These are phyloP conservation scores for Clausena lansium DNA, from an alignment of 345 rosid genomes.

Conservation along the genomic window DNA sequence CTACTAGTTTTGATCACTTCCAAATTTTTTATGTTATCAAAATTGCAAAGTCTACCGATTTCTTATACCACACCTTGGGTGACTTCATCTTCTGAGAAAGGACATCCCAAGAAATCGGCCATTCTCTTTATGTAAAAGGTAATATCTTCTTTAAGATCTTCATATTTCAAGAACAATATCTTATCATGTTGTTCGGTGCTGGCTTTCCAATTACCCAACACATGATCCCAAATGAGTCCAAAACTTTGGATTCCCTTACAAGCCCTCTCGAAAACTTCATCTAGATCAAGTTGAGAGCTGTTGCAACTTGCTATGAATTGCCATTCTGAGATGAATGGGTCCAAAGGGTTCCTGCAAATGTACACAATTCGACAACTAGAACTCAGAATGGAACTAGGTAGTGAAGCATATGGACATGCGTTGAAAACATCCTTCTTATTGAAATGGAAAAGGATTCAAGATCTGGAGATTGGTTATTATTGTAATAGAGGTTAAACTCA, in stretches of 20 bases:
- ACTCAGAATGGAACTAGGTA: constrained; percentile 4
- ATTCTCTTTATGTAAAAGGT: constrained; percentile 12
- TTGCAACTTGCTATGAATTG: constrained; percentile 1
- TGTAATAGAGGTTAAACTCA: not conserved
- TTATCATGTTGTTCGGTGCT: too few species aligned
- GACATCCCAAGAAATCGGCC: constrained; percentile 32
- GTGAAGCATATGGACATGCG: constrained; percentile 21
- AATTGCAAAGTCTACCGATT: constrained; percentile 30
- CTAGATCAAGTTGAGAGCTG: not conserved
- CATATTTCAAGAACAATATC: too few species aligned
- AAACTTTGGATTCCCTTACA: constrained; percentile 19
- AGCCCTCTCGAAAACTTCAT: constrained; percentile 23
- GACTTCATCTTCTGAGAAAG: constrained; percentile 26
- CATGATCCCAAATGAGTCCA: constrained; percentile 25
- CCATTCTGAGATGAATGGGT: constrained; percentile 27
- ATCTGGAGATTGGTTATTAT: not conserved
- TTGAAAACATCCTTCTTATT: constrained; percentile 2
- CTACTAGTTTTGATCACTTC: constrained; percentile 31
- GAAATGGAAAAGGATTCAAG: not conserved
- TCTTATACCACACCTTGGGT: constrained; percentile 19
- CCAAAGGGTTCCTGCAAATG: constrained; percentile 32
- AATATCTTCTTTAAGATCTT: constrained; percentile 7
- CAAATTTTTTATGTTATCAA: constrained; percentile 14
- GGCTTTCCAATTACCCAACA: too few species aligned
- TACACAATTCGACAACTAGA: constrained; percentile 28